Conservation (phyloP, 169 alveolate species). For the Ichthyophthirius multifiliis region DNA sequence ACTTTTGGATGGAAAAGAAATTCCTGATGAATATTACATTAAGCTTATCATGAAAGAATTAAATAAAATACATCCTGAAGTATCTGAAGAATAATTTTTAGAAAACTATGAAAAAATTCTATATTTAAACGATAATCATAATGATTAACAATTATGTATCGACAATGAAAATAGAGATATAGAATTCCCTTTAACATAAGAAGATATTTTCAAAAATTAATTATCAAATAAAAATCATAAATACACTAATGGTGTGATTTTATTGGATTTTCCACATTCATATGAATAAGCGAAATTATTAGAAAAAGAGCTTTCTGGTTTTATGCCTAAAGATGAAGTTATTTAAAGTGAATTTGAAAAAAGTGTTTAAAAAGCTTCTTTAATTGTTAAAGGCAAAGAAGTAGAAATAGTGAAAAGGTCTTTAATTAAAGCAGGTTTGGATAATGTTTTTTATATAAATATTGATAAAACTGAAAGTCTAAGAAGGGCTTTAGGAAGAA, state of each 20-base stretch:
- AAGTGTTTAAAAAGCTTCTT: constrained; percentile 41
- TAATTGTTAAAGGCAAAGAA: constrained; percentile 62
- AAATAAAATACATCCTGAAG: constrained; percentile 11
- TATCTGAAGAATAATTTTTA: constrained; percentile 8
- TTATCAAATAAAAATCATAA: constrained; percentile 51
- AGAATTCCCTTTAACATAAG: neutral
- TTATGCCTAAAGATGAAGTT: constrained; percentile 62
- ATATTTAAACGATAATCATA: neutral
- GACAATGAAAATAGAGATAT: constrained; percentile 16
- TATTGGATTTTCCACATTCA: constrained; percentile 77
- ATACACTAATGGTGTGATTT: constrained; percentile 70
- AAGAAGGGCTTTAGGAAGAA: constrained; percentile 81
- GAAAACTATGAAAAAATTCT: neutral
- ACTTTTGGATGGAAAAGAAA: constrained; percentile 64
- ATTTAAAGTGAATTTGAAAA: constrained; percentile 38
- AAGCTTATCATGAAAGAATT: constrained; percentile 55
- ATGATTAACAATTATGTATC: neutral
- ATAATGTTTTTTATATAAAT: constrained; percentile 71
- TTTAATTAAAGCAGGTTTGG: constrained; percentile 68
- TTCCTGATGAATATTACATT: constrained; percentile 70
- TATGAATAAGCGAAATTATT: constrained; percentile 69
- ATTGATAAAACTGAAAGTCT: constrained; percentile 64
- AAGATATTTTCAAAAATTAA: constrained; percentile 64
- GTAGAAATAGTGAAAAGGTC: constrained; percentile 48
- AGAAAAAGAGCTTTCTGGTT: constrained; percentile 71